Base-by-base conservation (phyloP, 73 alveolate genomes). In the Tetrahymena elliotti region DNA sequence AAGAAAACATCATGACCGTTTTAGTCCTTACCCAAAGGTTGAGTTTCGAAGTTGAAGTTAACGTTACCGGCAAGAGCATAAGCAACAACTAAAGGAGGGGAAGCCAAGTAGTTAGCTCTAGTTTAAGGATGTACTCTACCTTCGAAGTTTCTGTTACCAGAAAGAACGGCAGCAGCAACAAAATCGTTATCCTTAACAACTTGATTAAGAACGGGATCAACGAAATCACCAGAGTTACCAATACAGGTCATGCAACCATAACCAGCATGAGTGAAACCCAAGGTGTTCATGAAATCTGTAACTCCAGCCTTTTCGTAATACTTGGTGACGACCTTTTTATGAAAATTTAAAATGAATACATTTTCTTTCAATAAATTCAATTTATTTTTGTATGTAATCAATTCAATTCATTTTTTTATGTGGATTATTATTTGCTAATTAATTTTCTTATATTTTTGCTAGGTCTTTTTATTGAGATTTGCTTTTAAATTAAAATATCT, bases 191-290 rank as follows among this genome's bases (percentile, higher is more conserved):
- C 93, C 52, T 22, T 83, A 84, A 98, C 96, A 34, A 98, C 99
- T 24, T 97, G 95, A 15, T 53, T 52, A 11, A 83, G 52, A 31
- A 98, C 99, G 33, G 52, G 97, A 31, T 98, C 97, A 53, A 97
- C 98, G 9, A 98, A 95, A 16, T 98, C 99, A 93, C 99, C 99
- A 84, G 98, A 93, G 97, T 98, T 98, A 40, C 99, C 99, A 94
- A 97, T 98, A 95, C 99, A 98, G 35, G 99, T 98, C 99, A 98
- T 98, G 96, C 99, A 97, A 34, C 99, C 99, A 96, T 97, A 98
- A n/a, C 99, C 99, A 37, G 99, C 98, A 24, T 94, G 94, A 53
- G 98, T 84, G 97, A 98, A 98, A 33, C 99, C 99, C 22, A 98
- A 96, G 84, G 97, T 40, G 93, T 98, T 97, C 41, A 98, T 68